Evolutionary conservation across 2,329 filamentous ascomycete genomes (phyloP), one percentile per base, ranked within the genome.

Genomic region (Xylaria hypoxylon): DNA sequence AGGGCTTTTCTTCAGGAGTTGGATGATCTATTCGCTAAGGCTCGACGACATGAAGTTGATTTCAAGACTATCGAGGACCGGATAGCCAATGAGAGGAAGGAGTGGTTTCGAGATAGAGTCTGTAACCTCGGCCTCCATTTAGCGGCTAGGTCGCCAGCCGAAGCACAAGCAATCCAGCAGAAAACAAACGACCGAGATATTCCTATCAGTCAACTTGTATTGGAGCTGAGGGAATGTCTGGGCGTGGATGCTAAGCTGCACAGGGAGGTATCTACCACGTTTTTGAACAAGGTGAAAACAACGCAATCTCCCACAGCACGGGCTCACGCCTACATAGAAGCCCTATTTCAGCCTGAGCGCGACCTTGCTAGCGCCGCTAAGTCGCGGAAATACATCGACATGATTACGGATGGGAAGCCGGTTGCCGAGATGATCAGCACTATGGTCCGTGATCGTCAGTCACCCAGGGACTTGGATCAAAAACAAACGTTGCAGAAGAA

Each of bases 51-150:
- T 68, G 80, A 80, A 50, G 73, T 79, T n/a, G 79, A 80, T 58
- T 75, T 87, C 13, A 77, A 79, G 47, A 76, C 74, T 19, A 81
- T 88, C 45, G 85, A 87, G 69, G 79, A 80, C 24, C 81, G 82
- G 65, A 82, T 88, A 70, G 77, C 79, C 10, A 80, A 80, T 31
- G 85, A 87, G 73, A 86, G 85, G 72, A 80, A 81, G 66, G 80
- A 80, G 11, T 88, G 86, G 85, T 85, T 86, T 64, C 80, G 83
- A 61, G 83, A 74, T 61, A 77, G 70, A 63, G 65, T 73, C 50
- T 72, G 71, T 48, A 74, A 68, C 33, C 53, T 78, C 8, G 69
- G 71, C 10, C 69, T 77, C 8, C 72, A 72, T n/a, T 60, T 68
- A n/a, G 74, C 73, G 0, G 63, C 72, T 35, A 73, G 71, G 47